These are phyloP conservation scores for Chiua virens DNA, from an alignment of 768 basidiomycete species.

Conservation along the genomic window DNA sequence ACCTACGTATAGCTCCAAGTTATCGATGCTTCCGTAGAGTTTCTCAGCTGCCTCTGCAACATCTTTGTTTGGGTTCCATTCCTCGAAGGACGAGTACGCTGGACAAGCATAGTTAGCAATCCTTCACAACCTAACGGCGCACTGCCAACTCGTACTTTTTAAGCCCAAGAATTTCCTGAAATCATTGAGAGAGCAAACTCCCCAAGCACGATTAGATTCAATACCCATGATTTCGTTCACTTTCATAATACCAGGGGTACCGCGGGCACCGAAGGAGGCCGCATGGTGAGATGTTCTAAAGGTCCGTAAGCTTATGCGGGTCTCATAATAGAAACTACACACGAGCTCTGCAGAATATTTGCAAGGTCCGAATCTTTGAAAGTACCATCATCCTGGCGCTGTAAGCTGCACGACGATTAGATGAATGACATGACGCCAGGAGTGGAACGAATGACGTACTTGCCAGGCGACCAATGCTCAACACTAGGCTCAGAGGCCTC, in stretches of 20 bases:
- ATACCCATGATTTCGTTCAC: slow-evolving; percentile 86
- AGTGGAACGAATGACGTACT: slow-evolving; percentile 35
- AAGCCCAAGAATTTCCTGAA: slow-evolving; percentile 81
- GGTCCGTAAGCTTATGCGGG: not conserved
- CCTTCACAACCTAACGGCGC: not conserved
- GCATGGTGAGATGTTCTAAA: slow-evolving; percentile 70
- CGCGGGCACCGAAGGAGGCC: slow-evolving; percentile 71
- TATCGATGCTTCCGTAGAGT: slow-evolving; percentile 73
- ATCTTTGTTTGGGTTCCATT: slow-evolving; percentile 77
- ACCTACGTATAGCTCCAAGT: slow-evolving; percentile 80
- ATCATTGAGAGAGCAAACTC: slow-evolving; percentile 81
- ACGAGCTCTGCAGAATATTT: slow-evolving; percentile 65
- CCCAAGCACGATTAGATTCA: slow-evolving; percentile 73
- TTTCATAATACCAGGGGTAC: slow-evolving; percentile 73
- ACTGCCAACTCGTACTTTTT: slow-evolving; percentile 49
- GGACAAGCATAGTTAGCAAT: not conserved
- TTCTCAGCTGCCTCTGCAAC: slow-evolving; percentile 73
- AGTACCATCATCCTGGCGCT: slow-evolving; percentile 53
- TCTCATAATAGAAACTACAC: slow-evolving; percentile 24
- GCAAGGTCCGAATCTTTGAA: slow-evolving; percentile 78
- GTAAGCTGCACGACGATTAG: slow-evolving; percentile 40
- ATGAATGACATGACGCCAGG: not conserved
- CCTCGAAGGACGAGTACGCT: slow-evolving; percentile 71
- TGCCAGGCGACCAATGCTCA: slow-evolving; percentile 66
- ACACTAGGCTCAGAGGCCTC: slow-evolving; percentile 44